phyloP scores from a whole-genome alignment of 2,329 filamentous ascomycete species.

The Colletotrichum orbiculare region DNA sequence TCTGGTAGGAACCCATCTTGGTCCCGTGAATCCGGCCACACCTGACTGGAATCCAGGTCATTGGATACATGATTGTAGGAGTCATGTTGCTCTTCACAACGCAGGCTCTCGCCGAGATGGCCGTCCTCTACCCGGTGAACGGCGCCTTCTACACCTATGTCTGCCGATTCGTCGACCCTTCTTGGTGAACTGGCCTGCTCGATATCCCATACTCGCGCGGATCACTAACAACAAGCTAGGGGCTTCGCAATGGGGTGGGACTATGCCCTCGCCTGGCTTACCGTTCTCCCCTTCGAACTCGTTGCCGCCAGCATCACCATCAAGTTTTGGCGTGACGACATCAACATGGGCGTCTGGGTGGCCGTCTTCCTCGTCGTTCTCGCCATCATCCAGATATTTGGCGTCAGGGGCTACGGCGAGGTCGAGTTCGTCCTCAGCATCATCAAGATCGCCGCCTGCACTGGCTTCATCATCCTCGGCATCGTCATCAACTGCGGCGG shows the following conservation, averaged over 20 bases:
- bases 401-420: conserved; percentile 68
- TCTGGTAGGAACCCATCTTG: conserved; percentile 50
- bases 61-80: conserved; percentile 67
- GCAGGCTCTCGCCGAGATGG: conserved; percentile 70
- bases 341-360: conserved; percentile 67
- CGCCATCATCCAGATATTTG: conserved; percentile 59
- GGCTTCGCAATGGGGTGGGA: conserved; percentile 67
- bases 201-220: neutral
- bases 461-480: conserved; percentile 38
- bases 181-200: conserved; percentile 51
- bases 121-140: conserved; percentile 70
- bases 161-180: conserved; percentile 70
- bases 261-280: conserved; percentile 71
- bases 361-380: conserved; percentile 55
- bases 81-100: conserved; percentile 71
- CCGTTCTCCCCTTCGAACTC: conserved; percentile 78
- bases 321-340: conserved; percentile 67
- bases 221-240: conserved; percentile 43
- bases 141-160: conserved; percentile 73
- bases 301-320: conserved; percentile 79
- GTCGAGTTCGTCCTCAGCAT: conserved; percentile 69
- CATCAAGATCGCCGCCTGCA: conserved; percentile 60
- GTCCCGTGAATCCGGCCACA: neutral
- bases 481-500: conserved; percentile 40
- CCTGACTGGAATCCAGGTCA: conserved; percentile 40